Percentiles rank a stretch among this genome's conserved stretches.
These are phyloP conservation scores for Streptanthus diversifolius DNA, from an alignment of 345 rosid genomes.

Conservation along the genomic window DNA sequence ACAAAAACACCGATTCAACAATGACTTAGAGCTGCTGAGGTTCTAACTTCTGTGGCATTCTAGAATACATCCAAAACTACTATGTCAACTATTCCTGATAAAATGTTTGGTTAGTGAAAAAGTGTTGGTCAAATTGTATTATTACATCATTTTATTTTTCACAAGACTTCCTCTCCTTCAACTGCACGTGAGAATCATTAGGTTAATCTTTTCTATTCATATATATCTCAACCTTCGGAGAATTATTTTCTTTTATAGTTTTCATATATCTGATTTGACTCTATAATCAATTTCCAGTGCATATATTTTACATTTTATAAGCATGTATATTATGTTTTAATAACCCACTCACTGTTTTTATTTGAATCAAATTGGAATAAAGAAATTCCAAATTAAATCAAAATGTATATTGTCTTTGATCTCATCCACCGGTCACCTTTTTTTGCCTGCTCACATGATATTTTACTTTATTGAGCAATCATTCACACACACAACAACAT, in stretches of 20 bases:
- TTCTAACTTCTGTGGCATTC: constrained; percentile 7
- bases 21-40: neutral
- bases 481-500: constrained; percentile 28
- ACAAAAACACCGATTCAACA: neutral
- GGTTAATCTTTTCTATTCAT: constrained; percentile 1
- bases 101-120: neutral
- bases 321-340: neutral
- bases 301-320: constrained; percentile 11
- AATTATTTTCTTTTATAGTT: neutral
- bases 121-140: neutral
- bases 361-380: neutral
- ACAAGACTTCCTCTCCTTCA: neutral
- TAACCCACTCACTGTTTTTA: neutral
- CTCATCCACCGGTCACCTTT: neutral
- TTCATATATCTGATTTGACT: constrained; percentile 3
- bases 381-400: neutral
- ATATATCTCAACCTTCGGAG: neutral
- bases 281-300: neutral
- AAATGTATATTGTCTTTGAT: neutral
- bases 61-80: constrained; percentile 11
- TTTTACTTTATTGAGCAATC: constrained; percentile 26
- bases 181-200: constrained; percentile 22
- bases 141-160: neutral
- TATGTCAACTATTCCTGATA: constrained; percentile 2
- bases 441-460: constrained; percentile 15